Percentiles rank a stretch among this genome's conserved stretches.
Conservation (phyloP, 768 basidiomycete genomes). For the Dioszegia hungarica region DNA sequence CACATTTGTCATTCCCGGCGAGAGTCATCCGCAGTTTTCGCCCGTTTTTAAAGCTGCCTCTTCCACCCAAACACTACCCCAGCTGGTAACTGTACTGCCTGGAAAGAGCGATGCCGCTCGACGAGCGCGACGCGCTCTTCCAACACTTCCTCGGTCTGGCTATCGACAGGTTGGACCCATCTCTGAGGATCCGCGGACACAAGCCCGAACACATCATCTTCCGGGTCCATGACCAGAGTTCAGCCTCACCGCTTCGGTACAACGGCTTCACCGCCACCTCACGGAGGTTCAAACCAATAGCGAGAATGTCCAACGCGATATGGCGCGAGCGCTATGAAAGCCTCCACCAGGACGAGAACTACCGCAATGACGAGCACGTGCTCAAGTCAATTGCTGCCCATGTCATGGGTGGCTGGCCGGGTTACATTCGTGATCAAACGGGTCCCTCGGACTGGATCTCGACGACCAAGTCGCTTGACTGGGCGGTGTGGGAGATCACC, state of each 20-base stretch:
- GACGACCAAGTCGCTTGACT: background rate
- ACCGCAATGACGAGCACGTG: background rate
- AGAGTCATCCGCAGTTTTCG: too few relatives aligned
- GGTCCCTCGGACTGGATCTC: background rate
- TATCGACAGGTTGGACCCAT: too few relatives aligned
- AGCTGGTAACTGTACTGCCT: too few relatives aligned
- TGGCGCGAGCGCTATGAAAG: too few relatives aligned
- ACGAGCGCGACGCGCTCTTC: too few relatives aligned
- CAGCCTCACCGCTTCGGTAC: background rate
- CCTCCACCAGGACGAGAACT: too few relatives aligned
- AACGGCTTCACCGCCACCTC: background rate
- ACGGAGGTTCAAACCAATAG: background rate
- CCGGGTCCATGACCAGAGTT: background rate
- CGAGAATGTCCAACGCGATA: too few relatives aligned
- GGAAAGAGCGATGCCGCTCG: too few relatives aligned
- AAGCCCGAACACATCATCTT: background rate
- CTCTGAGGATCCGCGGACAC: background rate
- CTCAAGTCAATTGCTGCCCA: background rate
- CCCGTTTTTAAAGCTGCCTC: too few relatives aligned
- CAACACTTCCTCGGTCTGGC: too few relatives aligned
- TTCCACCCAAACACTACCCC: too few relatives aligned
- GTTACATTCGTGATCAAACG: background rate
- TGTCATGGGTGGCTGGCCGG: background rate
- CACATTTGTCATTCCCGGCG: too few relatives aligned
- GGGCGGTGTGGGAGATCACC: background rate